A percentile compares a stretch with the other conserved stretches of the same genome.
Conservation (phyloP, 805 yeast species). For the Blastobotrys chiropterorum region DNA sequence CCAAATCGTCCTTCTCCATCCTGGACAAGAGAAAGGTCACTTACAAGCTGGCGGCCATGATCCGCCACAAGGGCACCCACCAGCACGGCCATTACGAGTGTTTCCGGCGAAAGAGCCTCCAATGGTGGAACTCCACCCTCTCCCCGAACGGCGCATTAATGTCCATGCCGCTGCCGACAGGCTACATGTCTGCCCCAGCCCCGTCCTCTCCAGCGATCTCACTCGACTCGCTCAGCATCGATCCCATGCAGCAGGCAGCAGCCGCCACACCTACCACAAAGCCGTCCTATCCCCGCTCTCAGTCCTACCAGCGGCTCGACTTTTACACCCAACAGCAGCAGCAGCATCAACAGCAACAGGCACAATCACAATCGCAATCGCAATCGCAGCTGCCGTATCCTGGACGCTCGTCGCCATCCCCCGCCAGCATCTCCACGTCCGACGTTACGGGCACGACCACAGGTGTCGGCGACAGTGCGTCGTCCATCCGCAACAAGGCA, state of each 20-base stretch:
- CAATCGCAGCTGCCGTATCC: conserved; percentile 16
- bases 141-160: conserved; percentile 2
- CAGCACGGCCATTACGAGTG: conserved; percentile 88
- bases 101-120: conserved; percentile 53
- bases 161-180: conserved; percentile 6
- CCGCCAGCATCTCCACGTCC: conserved; percentile 12
- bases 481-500: background rate
- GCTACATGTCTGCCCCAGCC: conserved; percentile 5
- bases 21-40: conserved; percentile 30
- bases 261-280: background rate
- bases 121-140: conserved; percentile 19
- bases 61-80: conserved; percentile 86
- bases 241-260: background rate
- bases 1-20: conserved; percentile 15
- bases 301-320: background rate
- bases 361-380: background rate
- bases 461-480: background rate
- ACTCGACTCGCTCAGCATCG: background rate
- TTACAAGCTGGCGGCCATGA: conserved; percentile 62
- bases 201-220: conserved; percentile 4
- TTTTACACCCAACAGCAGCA: background rate
- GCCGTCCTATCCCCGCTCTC: background rate
- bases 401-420: conserved; percentile 16
- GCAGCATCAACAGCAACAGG: background rate
- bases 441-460: conserved; percentile 7